Conservation (phyloP, 345 rosid species). For the Brassica cretica region DNA sequence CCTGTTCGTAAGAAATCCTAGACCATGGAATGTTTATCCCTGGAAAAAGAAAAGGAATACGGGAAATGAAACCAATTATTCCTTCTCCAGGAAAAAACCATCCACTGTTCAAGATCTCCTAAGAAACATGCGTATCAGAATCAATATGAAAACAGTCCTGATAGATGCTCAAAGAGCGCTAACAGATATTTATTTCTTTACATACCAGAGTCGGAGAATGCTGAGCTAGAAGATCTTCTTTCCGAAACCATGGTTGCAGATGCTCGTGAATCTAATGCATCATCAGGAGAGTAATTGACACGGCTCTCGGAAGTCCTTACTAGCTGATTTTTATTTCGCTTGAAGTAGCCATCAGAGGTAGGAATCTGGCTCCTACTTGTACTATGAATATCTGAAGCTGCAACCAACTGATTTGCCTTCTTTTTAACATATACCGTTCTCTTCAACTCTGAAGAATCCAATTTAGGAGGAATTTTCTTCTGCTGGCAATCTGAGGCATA, state of each 20-base stretch:
- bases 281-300: slow-evolving; percentile 44
- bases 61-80: slow-evolving; percentile 1
- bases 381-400: slow-evolving; percentile 53
- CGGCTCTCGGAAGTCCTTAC: slow-evolving; percentile 63
- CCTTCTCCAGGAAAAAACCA: slow-evolving; percentile 10
- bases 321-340: slow-evolving; percentile 82
- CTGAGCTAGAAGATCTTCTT: slow-evolving; percentile 48
- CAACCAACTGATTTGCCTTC: slow-evolving; percentile 85
- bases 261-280: slow-evolving; percentile 43
- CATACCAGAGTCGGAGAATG: slow-evolving; percentile 45
- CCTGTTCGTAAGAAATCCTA: slow-evolving; percentile 10
- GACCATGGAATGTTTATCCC: slow-evolving; percentile 12
- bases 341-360: slow-evolving; percentile 68
- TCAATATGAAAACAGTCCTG: slow-evolving; percentile 7
- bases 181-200: slow-evolving; percentile 15
- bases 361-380: slow-evolving; percentile 42
- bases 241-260: slow-evolving; percentile 43
- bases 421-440: slow-evolving; percentile 65
- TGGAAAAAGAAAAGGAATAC: slow-evolving; percentile 7
- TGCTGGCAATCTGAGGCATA: slow-evolving; percentile 43
- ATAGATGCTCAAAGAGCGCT: slow-evolving; percentile 13
- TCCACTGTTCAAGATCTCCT: slow-evolving; percentile 14
- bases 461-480: slow-evolving; percentile 43
- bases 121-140: slow-evolving; percentile 5
- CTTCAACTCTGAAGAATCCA: slow-evolving; percentile 46